A percentile compares a stretch with the other conserved stretches of the same genome.
phyloP scores from a whole-genome alignment of 176 grass and related monocot species.

The Zea luxurians region DNA sequence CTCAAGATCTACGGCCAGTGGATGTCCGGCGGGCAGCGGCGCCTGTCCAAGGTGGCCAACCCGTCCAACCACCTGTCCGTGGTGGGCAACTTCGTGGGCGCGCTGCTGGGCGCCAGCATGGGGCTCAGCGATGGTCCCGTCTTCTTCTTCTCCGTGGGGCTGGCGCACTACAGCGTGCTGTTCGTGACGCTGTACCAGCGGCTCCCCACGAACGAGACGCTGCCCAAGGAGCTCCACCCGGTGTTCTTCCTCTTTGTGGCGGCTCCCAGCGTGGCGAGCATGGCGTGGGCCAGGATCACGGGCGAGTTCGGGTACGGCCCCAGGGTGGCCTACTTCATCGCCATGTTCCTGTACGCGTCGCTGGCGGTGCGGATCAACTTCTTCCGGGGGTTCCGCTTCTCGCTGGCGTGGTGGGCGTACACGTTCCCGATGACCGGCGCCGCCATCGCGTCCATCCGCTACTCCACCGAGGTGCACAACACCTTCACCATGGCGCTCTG shows the following conservation, averaged over 20 bases:
- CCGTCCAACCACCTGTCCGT: slow-evolving; percentile 87
- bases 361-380: slow-evolving; percentile 67
- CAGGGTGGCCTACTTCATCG: slow-evolving; percentile 52
- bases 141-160: slow-evolving; percentile 87
- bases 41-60: slow-evolving; percentile 91
- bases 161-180: slow-evolving; percentile 88
- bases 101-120: slow-evolving; percentile 73
- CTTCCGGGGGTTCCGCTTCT: slow-evolving; percentile 74
- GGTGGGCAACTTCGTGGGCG: slow-evolving; percentile 92
- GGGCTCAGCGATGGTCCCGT: slow-evolving; percentile 73
- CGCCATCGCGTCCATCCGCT: slow-evolving; percentile 48
- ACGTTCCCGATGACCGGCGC: slow-evolving; percentile 65
- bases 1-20: slow-evolving; percentile 98
- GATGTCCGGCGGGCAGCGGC: slow-evolving; percentile 76
- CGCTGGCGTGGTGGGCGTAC: slow-evolving; percentile 79
- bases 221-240: slow-evolving; percentile 94
- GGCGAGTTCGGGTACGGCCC: slow-evolving; percentile 52
- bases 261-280: slow-evolving; percentile 72
- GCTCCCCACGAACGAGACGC: slow-evolving; percentile 78
- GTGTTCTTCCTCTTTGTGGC: slow-evolving; percentile 99
- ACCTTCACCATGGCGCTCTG: slow-evolving; percentile 40
- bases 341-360: slow-evolving; percentile 56
- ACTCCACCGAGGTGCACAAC: slow-evolving; percentile 54
- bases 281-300: slow-evolving; percentile 87
- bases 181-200: slow-evolving; percentile 99